Evolutionary conservation across 2,329 filamentous ascomycete species (phyloP), one percentile per base, ranked within the genome.

Genomic region (Fusarium domesticum): DNA sequence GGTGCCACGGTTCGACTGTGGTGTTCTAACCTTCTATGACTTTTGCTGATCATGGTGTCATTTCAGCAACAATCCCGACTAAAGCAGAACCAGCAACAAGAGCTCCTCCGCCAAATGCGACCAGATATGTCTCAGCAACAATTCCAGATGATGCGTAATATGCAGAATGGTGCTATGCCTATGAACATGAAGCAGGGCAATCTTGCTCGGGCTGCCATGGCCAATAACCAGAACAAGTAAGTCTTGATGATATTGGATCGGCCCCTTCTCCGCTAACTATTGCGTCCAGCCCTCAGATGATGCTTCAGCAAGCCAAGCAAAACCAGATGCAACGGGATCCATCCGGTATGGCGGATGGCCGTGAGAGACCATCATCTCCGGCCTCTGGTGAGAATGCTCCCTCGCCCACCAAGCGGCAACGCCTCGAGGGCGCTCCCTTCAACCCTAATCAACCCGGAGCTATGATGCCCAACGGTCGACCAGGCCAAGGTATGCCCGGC

Each of bases 351-450:
- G 23, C 23, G 10, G 89, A 95, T 59, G 85, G 85, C 68, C 87
- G 86, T 48, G 83, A 85, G 52, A 82, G 90, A 47, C 85, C 89
- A 19, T 83, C 85, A 45, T 96, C 92, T 25, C 92, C 92, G 6
- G 83, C 84, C 39, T 85, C 85, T 30, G 84, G 83, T 42, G 91
- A 96, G 41, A 93, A 93, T 61, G 90, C 89, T 18, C 89, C 90
- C 5, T 97, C 92, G 23, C 92, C 92, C 2, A 92, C 87, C 51
- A 97, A 97, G 73, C 81, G 91, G 61, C 88, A 84, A 45, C 87
- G 91, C 45, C 79, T 96, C 48, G 83, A 85, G 61, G 80, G 81
- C 59, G 76, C 77, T 25, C 77, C 77, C 8, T 89, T 89, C 69
- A 88, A 88, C 64, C 83, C 84, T 51, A 84, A 83, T 62, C 85